These are phyloP conservation scores for Tuber borchii DNA, from an alignment of 495 filamentous ascomycete species.

Conservation along the genomic window DNA sequence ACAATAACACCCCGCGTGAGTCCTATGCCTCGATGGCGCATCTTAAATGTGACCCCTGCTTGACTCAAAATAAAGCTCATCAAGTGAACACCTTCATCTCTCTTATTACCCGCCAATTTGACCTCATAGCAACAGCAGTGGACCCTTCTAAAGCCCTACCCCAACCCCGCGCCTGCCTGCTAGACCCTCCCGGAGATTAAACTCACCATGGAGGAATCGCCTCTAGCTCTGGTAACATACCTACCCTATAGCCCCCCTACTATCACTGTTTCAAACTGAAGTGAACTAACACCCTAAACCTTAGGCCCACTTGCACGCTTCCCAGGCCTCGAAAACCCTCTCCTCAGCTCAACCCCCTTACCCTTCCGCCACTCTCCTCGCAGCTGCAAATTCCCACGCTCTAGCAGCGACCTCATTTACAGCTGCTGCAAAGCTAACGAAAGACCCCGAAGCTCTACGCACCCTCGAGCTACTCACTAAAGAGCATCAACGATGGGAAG, in stretches of 20 bases:
- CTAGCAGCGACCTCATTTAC: constrained; percentile 85
- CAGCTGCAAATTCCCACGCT: constrained; percentile 73
- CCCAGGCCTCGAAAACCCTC: constrained; percentile 56
- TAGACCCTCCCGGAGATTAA: constrained; percentile 1
- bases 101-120: not conserved
- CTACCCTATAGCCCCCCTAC: constrained; percentile 7
- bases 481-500: constrained; percentile 48
- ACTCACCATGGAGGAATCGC: constrained; percentile 33
- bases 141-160: not conserved
- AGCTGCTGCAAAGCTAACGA: constrained; percentile 65
- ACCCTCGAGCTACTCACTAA: constrained; percentile 76
- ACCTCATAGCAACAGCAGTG: not conserved
- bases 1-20: not conserved
- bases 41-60: not conserved
- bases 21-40: not conserved
- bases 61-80: not conserved
- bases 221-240: constrained; percentile 28
- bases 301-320: constrained; percentile 83
- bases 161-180: not conserved
- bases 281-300: constrained; percentile 21
- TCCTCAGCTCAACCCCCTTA: constrained; percentile 54
- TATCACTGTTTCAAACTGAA: constrained; percentile 9
- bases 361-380: constrained; percentile 66
- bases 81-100: not conserved
- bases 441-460: constrained; percentile 74